Evolutionary conservation across 164 flowering plant genomes (phyloP), one percentile per base, ranked within the genome.

Genomic region (Tinospora cordifolia): DNA sequence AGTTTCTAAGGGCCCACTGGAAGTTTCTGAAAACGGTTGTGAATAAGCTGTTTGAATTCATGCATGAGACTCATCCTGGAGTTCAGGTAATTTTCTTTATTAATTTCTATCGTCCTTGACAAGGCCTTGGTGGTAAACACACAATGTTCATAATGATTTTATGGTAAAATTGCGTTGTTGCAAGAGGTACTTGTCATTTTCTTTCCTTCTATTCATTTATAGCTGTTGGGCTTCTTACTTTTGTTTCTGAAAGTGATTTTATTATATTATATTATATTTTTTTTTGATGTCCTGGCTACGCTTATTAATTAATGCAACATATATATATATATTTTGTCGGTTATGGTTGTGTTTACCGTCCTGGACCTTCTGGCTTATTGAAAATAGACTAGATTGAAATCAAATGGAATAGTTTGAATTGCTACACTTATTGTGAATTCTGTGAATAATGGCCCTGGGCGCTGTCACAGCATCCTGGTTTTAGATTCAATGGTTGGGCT

Each of bases 51-150:
- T 95, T 95, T 71, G 99, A 95, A 81, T 95, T 95, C 79, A 95
- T 95, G 99, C 99, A 95, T 69, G 99, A 95, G 78, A 88, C 96
- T 34, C 99, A 95, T 84, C 99, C 98, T 0, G 99, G 99, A 74
- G 99, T 95, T 72, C 99, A 95, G 99, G 99, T 95, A 19, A 22
- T 62, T 38, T 69, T 72, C 57, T 54, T 30, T 54, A 0, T 54
- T 54, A 25, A 11, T 47, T 46, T 46, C 30, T 25, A 2, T 40
- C 1, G 46, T 67, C 47, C n/a, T 3, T 54, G 24, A 54, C 24
- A 8, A 54, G n/a, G 60, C 60, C 60, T 54, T 54, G 21, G 7
- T 9, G 21, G 60, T 5, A n/a, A 21, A 54, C 24, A 4, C 21
- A 54, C n/a, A 24, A 54, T 19, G 7, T 21, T 17, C 21, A n/a